Conservation (phyloP, 306 rosid genomes). For the Astragalus membranaceus region DNA sequence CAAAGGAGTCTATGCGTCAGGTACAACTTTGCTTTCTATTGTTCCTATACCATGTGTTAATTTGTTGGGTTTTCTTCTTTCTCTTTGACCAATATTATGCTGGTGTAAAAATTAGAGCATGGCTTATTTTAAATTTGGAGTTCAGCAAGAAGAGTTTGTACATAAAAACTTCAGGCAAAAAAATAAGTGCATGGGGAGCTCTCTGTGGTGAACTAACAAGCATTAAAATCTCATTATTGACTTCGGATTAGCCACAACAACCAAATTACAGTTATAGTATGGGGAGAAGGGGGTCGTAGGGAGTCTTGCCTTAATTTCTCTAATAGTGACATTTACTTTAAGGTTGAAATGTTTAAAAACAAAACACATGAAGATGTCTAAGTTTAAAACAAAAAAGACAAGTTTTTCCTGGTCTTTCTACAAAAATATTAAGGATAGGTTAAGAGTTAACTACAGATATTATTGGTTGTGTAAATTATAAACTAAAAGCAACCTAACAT, state of each 20-base stretch:
- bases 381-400: neutral
- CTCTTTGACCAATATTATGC: neutral
- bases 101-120: neutral
- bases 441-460: neutral
- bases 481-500: constrained; percentile 5
- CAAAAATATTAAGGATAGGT: neutral
- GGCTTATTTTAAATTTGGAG: neutral
- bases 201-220: neutral
- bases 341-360: neutral
- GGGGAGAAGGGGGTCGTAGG: neutral
- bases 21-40: constrained; percentile 6
- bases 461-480: neutral
- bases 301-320: neutral
- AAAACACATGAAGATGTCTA: neutral
- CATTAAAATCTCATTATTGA: neutral
- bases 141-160: neutral
- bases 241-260: neutral
- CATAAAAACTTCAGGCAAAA: neutral
- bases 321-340: neutral
- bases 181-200: neutral
- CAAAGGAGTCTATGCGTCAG: neutral
- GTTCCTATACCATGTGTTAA: neutral
- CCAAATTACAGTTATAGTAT: neutral
- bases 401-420: neutral
- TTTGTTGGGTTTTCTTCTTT: neutral